Conservation (phyloP, 495 filamentous ascomycete genomes). For the Articulospora tetracladia region DNA sequence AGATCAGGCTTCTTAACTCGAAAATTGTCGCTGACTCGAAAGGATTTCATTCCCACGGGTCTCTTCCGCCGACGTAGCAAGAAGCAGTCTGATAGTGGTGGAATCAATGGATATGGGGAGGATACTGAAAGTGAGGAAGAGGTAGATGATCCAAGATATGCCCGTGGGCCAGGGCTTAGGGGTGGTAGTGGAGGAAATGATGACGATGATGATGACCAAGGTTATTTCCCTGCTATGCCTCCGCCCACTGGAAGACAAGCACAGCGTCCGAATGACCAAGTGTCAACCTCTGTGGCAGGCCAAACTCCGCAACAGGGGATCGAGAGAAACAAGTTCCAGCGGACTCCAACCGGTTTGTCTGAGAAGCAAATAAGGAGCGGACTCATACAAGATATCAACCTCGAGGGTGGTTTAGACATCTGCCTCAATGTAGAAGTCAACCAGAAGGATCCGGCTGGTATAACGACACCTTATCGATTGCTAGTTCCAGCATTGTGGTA, state of each 20-base stretch:
- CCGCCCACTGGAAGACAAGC: constrained; percentile 4
- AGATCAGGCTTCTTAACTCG: constrained; percentile 47
- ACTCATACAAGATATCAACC: constrained; percentile 45
- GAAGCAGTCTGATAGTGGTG: constrained; percentile 38
- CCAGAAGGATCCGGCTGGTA: constrained; percentile 79
- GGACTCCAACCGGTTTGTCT: constrained; percentile 66
- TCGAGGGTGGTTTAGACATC: constrained; percentile 78
- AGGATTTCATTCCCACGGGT: constrained; percentile 42
- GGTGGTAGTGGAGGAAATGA: constrained; percentile 17
- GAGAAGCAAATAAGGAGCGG: constrained; percentile 50
- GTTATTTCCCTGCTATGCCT: constrained; percentile 22
- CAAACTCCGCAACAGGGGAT: constrained; percentile 7
- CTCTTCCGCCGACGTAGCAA: constrained; percentile 54
- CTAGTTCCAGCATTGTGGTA: constrained; percentile 75
- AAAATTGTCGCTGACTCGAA: constrained; percentile 61
- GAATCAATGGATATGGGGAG: constrained; percentile 44
- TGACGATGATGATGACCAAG: constrained; percentile 9
- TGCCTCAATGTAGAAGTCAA: constrained; percentile 83
- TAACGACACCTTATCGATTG: constrained; percentile 80
- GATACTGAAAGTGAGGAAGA: constrained; percentile 9
- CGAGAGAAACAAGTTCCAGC: constrained; percentile 55
- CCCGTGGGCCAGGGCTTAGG: constrained; percentile 12
- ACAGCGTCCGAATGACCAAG: constrained; percentile 2
- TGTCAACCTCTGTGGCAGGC: constrained; percentile 15
- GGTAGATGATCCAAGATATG: constrained; percentile 16